Conservation (phyloP, 2,329 filamentous ascomycete species). For the Chaetomiaceae sp. region DNA sequence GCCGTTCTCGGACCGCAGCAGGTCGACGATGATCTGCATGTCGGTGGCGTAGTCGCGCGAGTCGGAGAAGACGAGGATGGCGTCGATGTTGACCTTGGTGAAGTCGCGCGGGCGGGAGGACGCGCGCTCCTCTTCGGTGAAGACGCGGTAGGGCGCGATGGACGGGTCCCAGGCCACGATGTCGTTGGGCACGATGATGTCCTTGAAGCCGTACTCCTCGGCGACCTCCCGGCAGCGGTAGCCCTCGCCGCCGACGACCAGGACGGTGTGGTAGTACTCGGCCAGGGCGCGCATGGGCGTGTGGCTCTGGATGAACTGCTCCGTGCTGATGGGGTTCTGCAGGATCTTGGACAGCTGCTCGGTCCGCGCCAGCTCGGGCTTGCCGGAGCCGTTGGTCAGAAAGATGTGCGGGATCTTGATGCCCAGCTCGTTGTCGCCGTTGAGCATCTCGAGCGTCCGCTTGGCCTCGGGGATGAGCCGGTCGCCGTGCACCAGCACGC, state of each 20-base stretch:
- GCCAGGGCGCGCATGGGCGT: conserved; percentile 71
- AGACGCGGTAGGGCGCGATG: conserved; percentile 64
- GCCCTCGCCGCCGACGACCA: conserved; percentile 71
- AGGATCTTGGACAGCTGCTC: conserved; percentile 65
- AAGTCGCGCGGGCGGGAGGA: conserved; percentile 68
- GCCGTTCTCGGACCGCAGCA: conserved; percentile 65
- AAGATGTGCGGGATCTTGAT: conserved; percentile 75
- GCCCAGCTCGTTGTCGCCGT: conserved; percentile 71
- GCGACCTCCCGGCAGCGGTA: conserved; percentile 71
- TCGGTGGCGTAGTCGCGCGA: conserved; percentile 71
- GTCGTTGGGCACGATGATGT: conserved; percentile 69
- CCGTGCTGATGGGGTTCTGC: conserved; percentile 58
- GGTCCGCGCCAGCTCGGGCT: conserved; percentile 61
- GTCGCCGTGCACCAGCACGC: conserved; percentile 70
- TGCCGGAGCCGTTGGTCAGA: conserved; percentile 70
- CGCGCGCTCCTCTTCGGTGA: conserved; percentile 63
- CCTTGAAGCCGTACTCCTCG: conserved; percentile 69
- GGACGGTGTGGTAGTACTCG: conserved; percentile 72
- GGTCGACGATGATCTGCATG: conserved; percentile 72
- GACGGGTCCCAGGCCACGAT: conserved; percentile 65
- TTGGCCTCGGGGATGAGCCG: conserved; percentile 64
- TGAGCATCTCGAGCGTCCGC: conserved; percentile 64
- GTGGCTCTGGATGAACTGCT: conserved; percentile 75
- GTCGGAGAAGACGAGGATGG: conserved; percentile 71
- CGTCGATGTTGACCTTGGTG: conserved; percentile 65